Evolutionary conservation across 108 stramenopile genomes (phyloP).

Genomic region (Poteriospumella lacustris): DNA sequence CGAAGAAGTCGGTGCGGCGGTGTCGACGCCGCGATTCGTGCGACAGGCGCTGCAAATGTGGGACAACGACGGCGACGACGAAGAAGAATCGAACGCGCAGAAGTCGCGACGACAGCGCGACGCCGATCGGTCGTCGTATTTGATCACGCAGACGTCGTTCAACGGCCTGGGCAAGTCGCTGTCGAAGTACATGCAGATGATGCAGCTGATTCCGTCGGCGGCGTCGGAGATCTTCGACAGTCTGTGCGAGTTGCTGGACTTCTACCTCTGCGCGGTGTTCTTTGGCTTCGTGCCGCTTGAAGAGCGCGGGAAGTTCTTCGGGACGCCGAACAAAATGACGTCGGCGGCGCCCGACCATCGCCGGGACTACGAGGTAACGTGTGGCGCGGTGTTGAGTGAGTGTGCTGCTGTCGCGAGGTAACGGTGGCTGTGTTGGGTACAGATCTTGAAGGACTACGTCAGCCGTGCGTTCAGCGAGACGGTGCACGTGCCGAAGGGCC

Average conservation of each 20-base stretch:
- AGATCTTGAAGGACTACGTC: too few relatives aligned
- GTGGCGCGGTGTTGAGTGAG: not conserved
- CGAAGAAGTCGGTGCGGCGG: too few relatives aligned
- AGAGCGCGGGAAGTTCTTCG: not conserved
- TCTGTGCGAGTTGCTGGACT: conserved; percentile 40
- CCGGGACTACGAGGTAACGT: conserved; percentile 16
- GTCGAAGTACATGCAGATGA: conserved; percentile 43
- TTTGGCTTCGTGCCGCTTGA: conserved; percentile 29
- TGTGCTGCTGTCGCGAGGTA: not conserved
- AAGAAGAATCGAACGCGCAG: too few relatives aligned
- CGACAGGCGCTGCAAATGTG: too few relatives aligned
- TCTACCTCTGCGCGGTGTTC: conserved; percentile 42
- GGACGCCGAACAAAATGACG: not conserved
- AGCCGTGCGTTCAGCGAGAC: too few relatives aligned
- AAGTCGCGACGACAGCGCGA: too few relatives aligned
- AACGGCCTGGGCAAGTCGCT: conserved; percentile 37
- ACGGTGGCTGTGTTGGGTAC: too few relatives aligned
- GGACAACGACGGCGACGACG: too few relatives aligned
- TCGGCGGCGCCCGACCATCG: not conserved
- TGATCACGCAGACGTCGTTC: conserved; percentile 45
- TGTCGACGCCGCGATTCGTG: too few relatives aligned
- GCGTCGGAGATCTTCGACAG: conserved; percentile 39
- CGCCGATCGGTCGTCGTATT: conserved; percentile 31
- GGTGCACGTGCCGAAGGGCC: too few relatives aligned
- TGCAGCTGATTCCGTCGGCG: conserved; percentile 34